Conservation (phyloP, 2,329 filamentous ascomycete genomes). For the Paraconiothyrium brasiliense region DNA sequence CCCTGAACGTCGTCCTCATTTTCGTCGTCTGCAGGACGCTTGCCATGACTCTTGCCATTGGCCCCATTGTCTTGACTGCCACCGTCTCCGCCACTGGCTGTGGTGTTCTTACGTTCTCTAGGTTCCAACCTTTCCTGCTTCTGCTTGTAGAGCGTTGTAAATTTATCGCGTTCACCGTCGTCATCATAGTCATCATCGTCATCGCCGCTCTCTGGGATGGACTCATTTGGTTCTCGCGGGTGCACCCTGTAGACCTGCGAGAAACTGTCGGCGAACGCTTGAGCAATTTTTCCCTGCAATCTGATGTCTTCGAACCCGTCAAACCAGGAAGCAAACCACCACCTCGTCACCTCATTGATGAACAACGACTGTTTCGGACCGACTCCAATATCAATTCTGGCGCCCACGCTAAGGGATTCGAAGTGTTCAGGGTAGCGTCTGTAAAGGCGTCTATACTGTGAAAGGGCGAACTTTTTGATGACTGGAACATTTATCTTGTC, state of each 20-base stretch:
- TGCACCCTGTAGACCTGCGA: neutral
- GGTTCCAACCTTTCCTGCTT: neutral
- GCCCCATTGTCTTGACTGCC: neutral
- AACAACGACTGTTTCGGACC: neutral
- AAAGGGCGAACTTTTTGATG: neutral
- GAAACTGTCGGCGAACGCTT: constrained; percentile 1
- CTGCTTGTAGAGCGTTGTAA: neutral
- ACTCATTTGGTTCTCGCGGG: too few species aligned
- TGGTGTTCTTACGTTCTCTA: neutral
- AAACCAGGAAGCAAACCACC: constrained; percentile 9
- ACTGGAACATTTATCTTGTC: neutral
- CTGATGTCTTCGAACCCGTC: neutral
- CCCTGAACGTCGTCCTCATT: neutral
- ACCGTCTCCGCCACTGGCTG: neutral
- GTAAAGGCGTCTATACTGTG: neutral
- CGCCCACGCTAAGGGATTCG: neutral
- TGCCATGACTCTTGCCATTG: neutral
- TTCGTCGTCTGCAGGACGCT: neutral
- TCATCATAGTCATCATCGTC: neutral
- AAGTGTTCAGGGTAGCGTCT: neutral
- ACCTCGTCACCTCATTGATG: constrained; percentile 9
- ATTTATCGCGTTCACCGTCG: neutral
- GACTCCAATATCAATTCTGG: neutral
- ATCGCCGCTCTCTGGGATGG: neutral
- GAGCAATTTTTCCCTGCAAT: neutral